Evolutionary conservation across 306 rosid genomes (phyloP), one percentile per base, ranked within the genome.

Genomic region (Malus orientalis): DNA sequence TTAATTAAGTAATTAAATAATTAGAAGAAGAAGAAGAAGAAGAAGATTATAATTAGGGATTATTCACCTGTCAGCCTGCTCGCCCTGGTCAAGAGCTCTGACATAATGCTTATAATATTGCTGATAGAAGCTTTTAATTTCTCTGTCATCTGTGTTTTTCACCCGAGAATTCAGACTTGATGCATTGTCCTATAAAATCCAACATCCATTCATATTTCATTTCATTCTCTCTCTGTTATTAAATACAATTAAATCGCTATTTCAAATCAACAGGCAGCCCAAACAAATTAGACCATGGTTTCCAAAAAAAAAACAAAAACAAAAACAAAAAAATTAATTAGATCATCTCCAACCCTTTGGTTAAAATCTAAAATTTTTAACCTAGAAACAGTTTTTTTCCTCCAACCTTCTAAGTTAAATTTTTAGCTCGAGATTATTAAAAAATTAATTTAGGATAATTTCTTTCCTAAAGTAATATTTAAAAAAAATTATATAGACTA

Each of bases 141-240:
- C 98, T 76, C 98, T 90, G 68, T 97, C 98, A 83, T 95, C 97
- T 54, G 97, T 92, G 78, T 95, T 91, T 78, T 95, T 95, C 45
- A 86, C 75, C 47, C 98, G 85, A 71, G 91, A 78, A 8, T 87
- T 85, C 55, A 92, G 91, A 85, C 95, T 95, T 2, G 95, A 65
- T 11, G 86, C 91, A 73, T 92, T 95, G 85, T 92, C 98, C 98
- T 95, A 74, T 15, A 49, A 49, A 49, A 49, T 19, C 61, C 25
- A n/a, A 20, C 22, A 27, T 81, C 55, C 76, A 61, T 32, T 45
- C 15, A 81, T n/a, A 30, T 32, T 32, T 25, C 19, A 69, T 36
- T 36, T 36, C 40, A 36, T 36, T 36, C 40, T 49, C 16, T 49
- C 55, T 15, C 55, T 1, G 20, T 49, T 49, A 2, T 15, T 14